Evolutionary conservation across 192 early-diverging fungal species (phyloP).

Genomic region (Mortierella hygrophila): DNA sequence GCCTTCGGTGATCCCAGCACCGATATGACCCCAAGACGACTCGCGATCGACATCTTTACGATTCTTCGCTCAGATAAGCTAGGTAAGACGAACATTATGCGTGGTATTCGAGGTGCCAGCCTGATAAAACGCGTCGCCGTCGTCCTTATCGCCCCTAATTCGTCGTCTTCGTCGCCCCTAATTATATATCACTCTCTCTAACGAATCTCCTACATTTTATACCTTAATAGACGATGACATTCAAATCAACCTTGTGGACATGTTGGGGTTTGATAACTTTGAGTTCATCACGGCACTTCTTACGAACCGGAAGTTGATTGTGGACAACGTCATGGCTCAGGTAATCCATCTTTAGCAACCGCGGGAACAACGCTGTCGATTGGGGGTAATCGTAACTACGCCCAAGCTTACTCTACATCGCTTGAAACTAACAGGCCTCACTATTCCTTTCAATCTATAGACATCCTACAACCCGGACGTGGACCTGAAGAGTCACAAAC

Average conservation of each 20-base stretch:
- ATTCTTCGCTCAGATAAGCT: slow-evolving; percentile 70
- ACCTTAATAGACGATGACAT: slow-evolving; percentile 67
- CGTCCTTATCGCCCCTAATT: not conserved
- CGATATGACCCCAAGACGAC: slow-evolving; percentile 63
- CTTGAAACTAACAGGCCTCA: not conserved
- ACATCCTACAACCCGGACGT: slow-evolving; percentile 40
- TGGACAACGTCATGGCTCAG: slow-evolving; percentile 72
- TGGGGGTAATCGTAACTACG: not conserved
- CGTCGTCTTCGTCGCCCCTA: not conserved
- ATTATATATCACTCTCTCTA: not conserved
- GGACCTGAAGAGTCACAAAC: slow-evolving; percentile 16
- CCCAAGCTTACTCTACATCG: not conserved
- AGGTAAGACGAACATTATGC: slow-evolving; percentile 41
- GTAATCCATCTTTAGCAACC: slow-evolving; percentile 17
- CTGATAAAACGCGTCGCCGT: not conserved
- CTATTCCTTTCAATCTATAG: slow-evolving; percentile 12
- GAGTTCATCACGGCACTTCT: slow-evolving; percentile 75
- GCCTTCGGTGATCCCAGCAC: slow-evolving; percentile 49
- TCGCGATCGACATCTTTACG: slow-evolving; percentile 80
- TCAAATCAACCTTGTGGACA: slow-evolving; percentile 75
- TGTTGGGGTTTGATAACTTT: slow-evolving; percentile 80
- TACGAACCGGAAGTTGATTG: slow-evolving; percentile 67
- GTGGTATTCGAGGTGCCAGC: not conserved
- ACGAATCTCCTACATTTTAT: not conserved
- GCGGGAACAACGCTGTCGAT: too few relatives aligned